Base-by-base conservation (phyloP, 2,329 filamentous ascomycete species). In the Xylaria sp. region DNA sequence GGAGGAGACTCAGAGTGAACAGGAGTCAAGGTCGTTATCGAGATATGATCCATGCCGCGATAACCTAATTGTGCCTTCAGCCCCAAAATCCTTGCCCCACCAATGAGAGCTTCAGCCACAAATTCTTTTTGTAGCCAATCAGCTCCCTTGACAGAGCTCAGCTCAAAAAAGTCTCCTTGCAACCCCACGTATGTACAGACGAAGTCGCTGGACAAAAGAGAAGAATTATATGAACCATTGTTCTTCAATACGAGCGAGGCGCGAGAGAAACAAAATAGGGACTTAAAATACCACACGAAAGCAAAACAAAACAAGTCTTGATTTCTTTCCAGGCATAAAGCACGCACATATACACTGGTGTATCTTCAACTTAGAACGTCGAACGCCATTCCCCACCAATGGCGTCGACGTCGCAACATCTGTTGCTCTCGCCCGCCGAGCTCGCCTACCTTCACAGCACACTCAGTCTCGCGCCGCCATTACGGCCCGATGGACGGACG, bases 401-500 rank as follows among this genome's bases (percentile, higher is more conserved):
- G 68, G 76, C 73, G 72, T 92, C 93, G 88, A 85, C 91, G 62
- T 70, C 69, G 76, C 89, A 90, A 77, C 88, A 89, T 82, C 88
- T 90, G 77, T 90, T 94, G 75, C 91, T 98, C 81, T 98, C 94
- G 63, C 95, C 96, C 57, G 94, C 96, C 77, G 96, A 99, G 84
- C 92, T 99, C 77, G 94, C 94, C 76, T 99, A 98, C 84, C 90
- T 98, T 61, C 94, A 97, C 86, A 90, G 89, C 73, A 94, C 95
- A 6, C 93, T 99, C 77, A 88, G 90, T 8, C 91, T 94, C 69
- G 83, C 83, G 52, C 94, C 94, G 12, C 94, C 96, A 23, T 92
- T 98, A 79, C 94, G 96, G 28, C 93, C 95, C 25, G 96, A 99
- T 81, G 92, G 92, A 72, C 93, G 94, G 77, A 83, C 89, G 20